Conservation (phyloP, 202 grass and related monocot genomes). For the Dendrocalamus latiflorus region DNA sequence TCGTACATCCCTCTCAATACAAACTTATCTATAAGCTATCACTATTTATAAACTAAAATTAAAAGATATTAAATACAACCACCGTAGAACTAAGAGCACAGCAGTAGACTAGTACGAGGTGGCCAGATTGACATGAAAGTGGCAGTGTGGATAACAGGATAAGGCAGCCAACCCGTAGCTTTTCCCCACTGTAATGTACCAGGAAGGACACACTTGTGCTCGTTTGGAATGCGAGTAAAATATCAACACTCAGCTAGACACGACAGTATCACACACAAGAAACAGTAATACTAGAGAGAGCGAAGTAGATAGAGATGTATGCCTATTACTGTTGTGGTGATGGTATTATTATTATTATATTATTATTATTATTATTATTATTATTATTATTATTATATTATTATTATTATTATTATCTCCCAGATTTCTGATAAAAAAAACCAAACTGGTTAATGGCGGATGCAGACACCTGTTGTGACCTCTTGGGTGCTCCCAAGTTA, state of each 20-base stretch:
- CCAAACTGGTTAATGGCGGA: not conserved
- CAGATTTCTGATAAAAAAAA: not conserved
- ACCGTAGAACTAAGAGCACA: not conserved
- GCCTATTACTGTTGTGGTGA: not conserved
- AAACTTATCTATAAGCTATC: no score
- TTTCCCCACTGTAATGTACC: not conserved
- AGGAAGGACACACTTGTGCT: not conserved
- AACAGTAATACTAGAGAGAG: not conserved
- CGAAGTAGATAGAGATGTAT: not conserved
- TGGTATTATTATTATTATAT: no score
- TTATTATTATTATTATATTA: not conserved
- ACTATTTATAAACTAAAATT: no score
- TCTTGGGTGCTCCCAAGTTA: constrained; percentile 15
- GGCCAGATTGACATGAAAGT: not conserved
- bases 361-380: not conserved
- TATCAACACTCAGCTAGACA: not conserved
- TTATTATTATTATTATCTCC: not conserved
- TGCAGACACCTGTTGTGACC: constrained; percentile 23
- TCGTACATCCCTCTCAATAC: no score
- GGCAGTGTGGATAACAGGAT: constrained; percentile 19
- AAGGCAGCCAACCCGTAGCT: constrained; percentile 11
- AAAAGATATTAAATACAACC: no score
- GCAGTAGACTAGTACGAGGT: not conserved
- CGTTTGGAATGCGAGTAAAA: not conserved
- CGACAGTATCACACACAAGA: not conserved